phyloP scores from a whole-genome alignment of 345 rosid genomes.

The Anastatica hierochuntica region DNA sequence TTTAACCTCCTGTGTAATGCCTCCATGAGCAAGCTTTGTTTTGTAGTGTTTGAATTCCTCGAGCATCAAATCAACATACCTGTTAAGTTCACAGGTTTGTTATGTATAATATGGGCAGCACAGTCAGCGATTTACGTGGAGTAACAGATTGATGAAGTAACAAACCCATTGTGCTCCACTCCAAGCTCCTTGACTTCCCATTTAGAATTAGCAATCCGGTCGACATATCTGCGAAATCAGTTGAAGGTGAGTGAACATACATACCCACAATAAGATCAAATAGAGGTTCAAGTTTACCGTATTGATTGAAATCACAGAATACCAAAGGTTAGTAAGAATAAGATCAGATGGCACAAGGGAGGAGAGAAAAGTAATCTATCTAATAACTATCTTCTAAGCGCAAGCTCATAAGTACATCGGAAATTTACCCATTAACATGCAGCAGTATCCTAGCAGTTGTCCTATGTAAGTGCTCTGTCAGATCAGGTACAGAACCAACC shows the following conservation, averaged over 20 bases:
- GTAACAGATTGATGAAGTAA: slow-evolving; percentile 21
- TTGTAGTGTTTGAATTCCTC: slow-evolving; percentile 93
- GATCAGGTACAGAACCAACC: slow-evolving; percentile 89
- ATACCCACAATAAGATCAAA: not conserved
- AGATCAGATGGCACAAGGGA: no score
- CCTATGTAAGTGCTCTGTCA: slow-evolving; percentile 66
- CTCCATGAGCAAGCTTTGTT: slow-evolving; percentile 92
- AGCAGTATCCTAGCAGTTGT: slow-evolving; percentile 83
- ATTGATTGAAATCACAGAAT: not conserved
- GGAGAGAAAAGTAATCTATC: not conserved
- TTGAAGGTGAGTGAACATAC: slow-evolving; percentile 10
- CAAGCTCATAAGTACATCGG: not conserved
- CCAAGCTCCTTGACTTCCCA: slow-evolving; percentile 99
- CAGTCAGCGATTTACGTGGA: not conserved
- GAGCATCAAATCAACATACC: slow-evolving; percentile 91
- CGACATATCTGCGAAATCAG: slow-evolving; percentile 60
- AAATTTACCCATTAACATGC: slow-evolving; percentile 81
- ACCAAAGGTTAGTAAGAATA: no score
- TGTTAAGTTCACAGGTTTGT: slow-evolving; percentile 21
- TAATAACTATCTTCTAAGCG: not conserved
- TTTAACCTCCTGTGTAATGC: slow-evolving; percentile 85
- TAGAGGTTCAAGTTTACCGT: not conserved
- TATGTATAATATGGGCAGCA: no score
- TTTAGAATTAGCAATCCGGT: slow-evolving; percentile 81
- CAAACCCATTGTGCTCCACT: slow-evolving; percentile 95